Conservation (phyloP, 2,329 filamentous ascomycete genomes). For the Pseudohalonectria lignicola region DNA sequence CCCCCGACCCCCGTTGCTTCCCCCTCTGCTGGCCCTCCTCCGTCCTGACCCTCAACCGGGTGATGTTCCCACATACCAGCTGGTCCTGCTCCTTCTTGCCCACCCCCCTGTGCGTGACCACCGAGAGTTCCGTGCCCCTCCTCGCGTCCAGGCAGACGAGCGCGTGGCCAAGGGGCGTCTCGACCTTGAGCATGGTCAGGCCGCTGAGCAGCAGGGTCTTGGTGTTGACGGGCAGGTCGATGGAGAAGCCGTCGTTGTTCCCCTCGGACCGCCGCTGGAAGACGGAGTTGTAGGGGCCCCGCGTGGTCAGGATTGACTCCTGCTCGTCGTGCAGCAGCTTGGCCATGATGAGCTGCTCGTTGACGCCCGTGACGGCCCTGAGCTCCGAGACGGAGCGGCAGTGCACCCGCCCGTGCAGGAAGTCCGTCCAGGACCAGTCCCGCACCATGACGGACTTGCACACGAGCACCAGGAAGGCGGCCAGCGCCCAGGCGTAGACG, state of each 20-base stretch:
- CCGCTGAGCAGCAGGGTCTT: constrained; percentile 9
- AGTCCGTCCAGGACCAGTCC: constrained; percentile 18
- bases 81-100: constrained; percentile 5
- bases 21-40: not conserved
- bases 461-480: constrained; percentile 15
- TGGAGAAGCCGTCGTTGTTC: constrained; percentile 12
- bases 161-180: constrained; percentile 2
- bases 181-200: constrained; percentile 8
- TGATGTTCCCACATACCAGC: constrained; percentile 1
- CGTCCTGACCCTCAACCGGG: not conserved
- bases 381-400: constrained; percentile 16
- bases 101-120: not conserved
- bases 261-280: constrained; percentile 6
- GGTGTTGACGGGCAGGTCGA: constrained; percentile 10
- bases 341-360: constrained; percentile 13
- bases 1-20: not conserved
- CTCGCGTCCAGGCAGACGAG: constrained; percentile 2
- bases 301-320: constrained; percentile 8
- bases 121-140: not conserved
- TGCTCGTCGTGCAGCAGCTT: constrained; percentile 14
- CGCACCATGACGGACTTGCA: constrained; percentile 13
- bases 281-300: constrained; percentile 13
- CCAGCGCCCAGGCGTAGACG: constrained; percentile 14
- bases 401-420: constrained; percentile 12
- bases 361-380: constrained; percentile 9